A percentile compares a stretch with the other conserved stretches of the same genome.
Evolutionary conservation across 2,329 filamentous ascomycete genomes (phyloP).

Genomic region (Endothia cerciana): DNA sequence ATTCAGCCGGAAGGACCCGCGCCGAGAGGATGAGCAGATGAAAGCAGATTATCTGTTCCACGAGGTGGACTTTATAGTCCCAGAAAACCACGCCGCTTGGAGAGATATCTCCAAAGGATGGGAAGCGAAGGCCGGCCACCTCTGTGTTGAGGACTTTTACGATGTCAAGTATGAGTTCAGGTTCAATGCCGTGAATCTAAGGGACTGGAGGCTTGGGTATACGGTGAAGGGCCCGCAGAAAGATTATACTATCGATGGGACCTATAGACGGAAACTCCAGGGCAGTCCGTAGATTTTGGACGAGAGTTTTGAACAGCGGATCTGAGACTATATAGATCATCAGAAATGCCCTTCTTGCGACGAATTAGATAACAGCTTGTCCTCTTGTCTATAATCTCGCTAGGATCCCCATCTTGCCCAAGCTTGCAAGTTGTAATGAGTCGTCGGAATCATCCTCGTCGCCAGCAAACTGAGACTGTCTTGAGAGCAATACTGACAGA

Average conservation of each 20-base stretch:
- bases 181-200: conserved; percentile 61
- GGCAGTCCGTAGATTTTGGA: neutral
- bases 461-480: no score
- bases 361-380: no score
- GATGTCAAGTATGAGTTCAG: conserved; percentile 70
- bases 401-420: no score
- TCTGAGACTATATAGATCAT: neutral
- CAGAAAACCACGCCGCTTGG: conserved; percentile 32
- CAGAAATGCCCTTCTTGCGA: no score
- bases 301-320: neutral
- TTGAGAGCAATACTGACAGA: no score
- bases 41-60: conserved; percentile 77
- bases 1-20: conserved; percentile 69
- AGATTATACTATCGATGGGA: conserved; percentile 66
- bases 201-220: conserved; percentile 64
- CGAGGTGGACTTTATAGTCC: conserved; percentile 64
- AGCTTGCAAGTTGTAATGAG: no score
- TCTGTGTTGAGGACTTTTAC: conserved; percentile 75
- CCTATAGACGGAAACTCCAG: conserved; percentile 44
- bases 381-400: no score
- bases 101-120: conserved; percentile 50
- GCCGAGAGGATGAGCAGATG: conserved; percentile 68
- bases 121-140: conserved; percentile 68
- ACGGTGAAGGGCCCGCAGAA: conserved; percentile 73
- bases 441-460: no score